Evolutionary conservation across 305 asterid genomes (phyloP).

Genomic region (Fraxinus paxiana): DNA sequence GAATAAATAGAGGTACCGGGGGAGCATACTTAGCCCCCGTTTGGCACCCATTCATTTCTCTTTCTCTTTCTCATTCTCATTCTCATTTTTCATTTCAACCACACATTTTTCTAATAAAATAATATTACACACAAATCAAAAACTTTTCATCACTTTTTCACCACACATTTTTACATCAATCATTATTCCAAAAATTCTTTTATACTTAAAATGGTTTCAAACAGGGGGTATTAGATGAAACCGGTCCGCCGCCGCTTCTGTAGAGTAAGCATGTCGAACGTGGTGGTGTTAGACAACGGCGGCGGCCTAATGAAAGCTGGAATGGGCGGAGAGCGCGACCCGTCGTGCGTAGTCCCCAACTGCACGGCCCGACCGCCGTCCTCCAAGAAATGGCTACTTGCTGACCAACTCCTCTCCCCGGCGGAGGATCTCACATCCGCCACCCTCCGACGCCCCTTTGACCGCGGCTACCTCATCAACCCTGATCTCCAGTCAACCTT

Average conservation of each 20-base stretch:
- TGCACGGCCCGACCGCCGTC: constrained; percentile 77
- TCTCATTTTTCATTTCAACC: no score
- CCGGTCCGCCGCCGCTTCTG: no score
- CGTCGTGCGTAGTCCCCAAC: constrained; percentile 74
- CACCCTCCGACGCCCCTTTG: constrained; percentile 88
- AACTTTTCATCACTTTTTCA: no score
- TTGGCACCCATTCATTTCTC: no score
- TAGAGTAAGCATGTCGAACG: constrained; percentile 43
- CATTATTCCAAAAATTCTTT: no score
- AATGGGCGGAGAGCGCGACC: constrained; percentile 81
- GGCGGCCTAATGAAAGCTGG: constrained; percentile 89
- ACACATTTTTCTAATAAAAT: no score
- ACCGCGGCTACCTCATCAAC: constrained; percentile 84
- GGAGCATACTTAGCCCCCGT: no score
- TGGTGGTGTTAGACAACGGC: constrained; percentile 88
- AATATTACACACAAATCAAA: no score
- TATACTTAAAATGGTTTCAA: no score
- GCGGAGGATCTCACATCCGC: constrained; percentile 92
- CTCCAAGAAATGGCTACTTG: constrained; percentile 80
- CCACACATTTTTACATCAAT: no score
- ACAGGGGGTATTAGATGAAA: neutral
- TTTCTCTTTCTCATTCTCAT: no score
- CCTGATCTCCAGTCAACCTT: constrained; percentile 86
- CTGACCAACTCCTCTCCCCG: constrained; percentile 82
- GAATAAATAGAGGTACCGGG: no score